A percentile compares a stretch with the other conserved stretches of the same genome.
phyloP scores from a whole-genome alignment of 306 rosid species.

The Sindora glabra region DNA sequence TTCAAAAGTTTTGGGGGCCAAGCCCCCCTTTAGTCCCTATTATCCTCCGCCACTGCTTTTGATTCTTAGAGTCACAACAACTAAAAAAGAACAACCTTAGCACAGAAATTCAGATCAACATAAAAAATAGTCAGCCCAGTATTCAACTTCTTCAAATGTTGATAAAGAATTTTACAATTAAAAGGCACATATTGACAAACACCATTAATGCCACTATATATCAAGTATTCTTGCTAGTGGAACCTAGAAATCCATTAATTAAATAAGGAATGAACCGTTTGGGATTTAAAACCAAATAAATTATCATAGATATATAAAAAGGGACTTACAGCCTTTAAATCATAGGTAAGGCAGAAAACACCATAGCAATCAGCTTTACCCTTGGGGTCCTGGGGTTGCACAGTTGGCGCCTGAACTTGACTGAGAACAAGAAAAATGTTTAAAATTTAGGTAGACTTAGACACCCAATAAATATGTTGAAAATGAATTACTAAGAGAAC shows the following conservation, averaged over 20 bases:
- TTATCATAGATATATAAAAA: neutral
- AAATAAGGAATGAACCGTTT: neutral
- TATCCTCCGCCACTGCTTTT: no score
- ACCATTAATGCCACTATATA: neutral
- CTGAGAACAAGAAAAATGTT: slow-evolving; percentile 30
- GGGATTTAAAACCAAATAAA: neutral
- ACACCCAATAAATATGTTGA: neutral
- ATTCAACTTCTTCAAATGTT: neutral
- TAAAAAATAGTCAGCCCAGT: neutral
- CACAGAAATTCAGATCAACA: neutral
- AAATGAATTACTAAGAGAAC: no score
- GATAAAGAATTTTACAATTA: neutral
- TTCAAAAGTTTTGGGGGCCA: no score
- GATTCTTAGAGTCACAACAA: no score
- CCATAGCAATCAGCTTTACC: slow-evolving; percentile 75
- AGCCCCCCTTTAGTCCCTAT: no score
- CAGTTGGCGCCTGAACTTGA: slow-evolving; percentile 61
- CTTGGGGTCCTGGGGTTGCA: slow-evolving; percentile 33
- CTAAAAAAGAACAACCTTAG: neutral
- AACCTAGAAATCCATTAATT: neutral
- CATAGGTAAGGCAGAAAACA: slow-evolving; percentile 88
- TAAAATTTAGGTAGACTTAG: neutral
- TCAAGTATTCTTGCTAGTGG: neutral
- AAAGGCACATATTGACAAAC: slow-evolving; percentile 20
- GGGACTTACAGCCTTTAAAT: slow-evolving; percentile 74